Percentiles rank a stretch among this genome's conserved stretches.
These are phyloP conservation scores for Trametes villosa DNA, from an alignment of 768 basidiomycete species.

Conservation along the genomic window DNA sequence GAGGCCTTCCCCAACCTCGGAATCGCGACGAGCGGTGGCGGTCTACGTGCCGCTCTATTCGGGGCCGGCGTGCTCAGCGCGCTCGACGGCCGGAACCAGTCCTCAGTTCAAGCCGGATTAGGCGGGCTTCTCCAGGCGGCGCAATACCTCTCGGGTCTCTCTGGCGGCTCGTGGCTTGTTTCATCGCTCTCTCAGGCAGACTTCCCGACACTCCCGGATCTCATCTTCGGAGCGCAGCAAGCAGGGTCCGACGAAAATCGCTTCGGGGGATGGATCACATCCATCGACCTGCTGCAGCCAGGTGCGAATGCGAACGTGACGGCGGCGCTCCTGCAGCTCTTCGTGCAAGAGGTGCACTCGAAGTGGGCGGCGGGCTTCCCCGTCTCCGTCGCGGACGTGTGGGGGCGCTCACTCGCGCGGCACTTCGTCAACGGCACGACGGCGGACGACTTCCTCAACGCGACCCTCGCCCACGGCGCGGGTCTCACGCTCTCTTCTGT, in stretches of 20 bases:
- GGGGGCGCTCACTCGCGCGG: constrained; percentile 67
- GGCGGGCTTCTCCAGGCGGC: constrained; percentile 59
- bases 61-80: constrained; percentile 56
- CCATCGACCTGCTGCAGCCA: constrained; percentile 41
- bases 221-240: constrained; percentile 58
- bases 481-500: constrained; percentile 71
- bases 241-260: constrained; percentile 60
- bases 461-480: constrained; percentile 66
- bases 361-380: constrained; percentile 49
- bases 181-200: constrained; percentile 67
- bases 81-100: constrained; percentile 52
- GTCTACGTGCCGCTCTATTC: constrained; percentile 58
- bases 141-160: constrained; percentile 56
- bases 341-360: constrained; percentile 56
- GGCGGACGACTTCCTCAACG: constrained; percentile 60
- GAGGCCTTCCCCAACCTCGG: constrained; percentile 43
- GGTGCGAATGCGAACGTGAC: constrained; percentile 58
- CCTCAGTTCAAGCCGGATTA: constrained; percentile 44
- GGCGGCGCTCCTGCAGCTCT: constrained; percentile 56
- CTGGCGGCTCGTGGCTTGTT: constrained; percentile 69
- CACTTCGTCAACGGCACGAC: constrained; percentile 76
- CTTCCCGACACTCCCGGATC: constrained; percentile 57
- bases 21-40: constrained; percentile 60
- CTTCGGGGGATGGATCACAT: constrained; percentile 58
- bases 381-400: constrained; percentile 56